A percentile compares a stretch with the other conserved stretches of the same genome.
Conservation (phyloP, 345 rosid species). For the Cardamine occulta region DNA sequence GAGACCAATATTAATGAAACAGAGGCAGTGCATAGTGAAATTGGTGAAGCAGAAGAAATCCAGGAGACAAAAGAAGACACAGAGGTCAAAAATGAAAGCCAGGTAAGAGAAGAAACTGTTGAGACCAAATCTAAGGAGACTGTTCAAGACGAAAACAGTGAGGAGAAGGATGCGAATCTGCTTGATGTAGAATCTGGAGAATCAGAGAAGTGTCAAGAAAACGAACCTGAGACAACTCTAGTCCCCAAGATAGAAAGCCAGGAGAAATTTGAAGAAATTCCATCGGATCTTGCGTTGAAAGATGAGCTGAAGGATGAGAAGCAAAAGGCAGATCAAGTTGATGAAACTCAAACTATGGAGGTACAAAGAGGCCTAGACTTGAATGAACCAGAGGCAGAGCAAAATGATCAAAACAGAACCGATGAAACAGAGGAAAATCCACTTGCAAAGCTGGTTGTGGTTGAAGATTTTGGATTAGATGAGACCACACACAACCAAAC, state of each 20-base stretch:
- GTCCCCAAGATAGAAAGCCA: background rate
- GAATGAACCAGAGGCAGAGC: conserved; percentile 20
- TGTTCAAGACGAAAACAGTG: background rate
- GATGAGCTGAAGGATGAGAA: background rate
- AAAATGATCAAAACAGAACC: conserved; percentile 16
- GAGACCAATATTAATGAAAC: background rate
- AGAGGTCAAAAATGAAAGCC: conserved; percentile 30
- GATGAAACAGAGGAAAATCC: background rate
- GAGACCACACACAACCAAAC: background rate
- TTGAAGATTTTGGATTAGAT: background rate
- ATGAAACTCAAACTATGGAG: conserved; percentile 20
- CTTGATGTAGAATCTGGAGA: conserved; percentile 14
- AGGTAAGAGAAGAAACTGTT: conserved; percentile 21
- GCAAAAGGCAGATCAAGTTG: conserved; percentile 22
- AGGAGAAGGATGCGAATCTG: conserved; percentile 17
- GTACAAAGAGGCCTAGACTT: conserved; percentile 19
- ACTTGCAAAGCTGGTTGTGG: background rate
- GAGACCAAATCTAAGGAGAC: conserved; percentile 1
- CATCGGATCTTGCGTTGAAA: conserved; percentile 1
- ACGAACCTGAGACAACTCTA: background rate
- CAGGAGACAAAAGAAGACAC: conserved; percentile 26
- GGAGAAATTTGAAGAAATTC: conserved; percentile 4
- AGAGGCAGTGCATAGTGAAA: background rate
- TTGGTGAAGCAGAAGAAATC: background rate
- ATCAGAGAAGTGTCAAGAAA: background rate